These are phyloP conservation scores for Leishmania braziliensis DNA, from an alignment of 208 protist species.

Conservation along the genomic window DNA sequence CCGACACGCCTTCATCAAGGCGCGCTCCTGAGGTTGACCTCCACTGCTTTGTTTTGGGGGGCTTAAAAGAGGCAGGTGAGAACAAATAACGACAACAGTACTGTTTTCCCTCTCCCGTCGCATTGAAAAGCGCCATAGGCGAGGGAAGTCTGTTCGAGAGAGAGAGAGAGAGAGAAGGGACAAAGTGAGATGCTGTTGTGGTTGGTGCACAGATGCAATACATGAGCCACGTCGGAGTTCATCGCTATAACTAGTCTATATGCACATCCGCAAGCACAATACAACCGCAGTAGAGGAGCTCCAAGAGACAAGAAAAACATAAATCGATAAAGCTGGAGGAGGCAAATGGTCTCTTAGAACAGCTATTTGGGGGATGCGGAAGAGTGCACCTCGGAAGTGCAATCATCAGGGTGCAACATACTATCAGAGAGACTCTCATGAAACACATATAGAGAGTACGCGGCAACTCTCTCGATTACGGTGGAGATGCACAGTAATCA, in stretches of 20 bases:
- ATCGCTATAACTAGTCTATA: not conserved
- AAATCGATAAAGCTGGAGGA: not conserved
- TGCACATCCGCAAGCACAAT: not conserved
- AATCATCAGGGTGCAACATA: not conserved
- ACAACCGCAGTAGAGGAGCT: not conserved
- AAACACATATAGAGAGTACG: not conserved
- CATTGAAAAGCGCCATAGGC: not conserved
- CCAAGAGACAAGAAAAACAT: no score
- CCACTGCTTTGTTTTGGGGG: not conserved
- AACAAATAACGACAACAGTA: no score
- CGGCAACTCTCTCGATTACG: not conserved
- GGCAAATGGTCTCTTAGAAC: not conserved
- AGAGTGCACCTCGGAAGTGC: not conserved
- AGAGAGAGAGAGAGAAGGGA: not conserved
- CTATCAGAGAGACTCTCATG: not conserved
- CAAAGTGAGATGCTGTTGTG: not conserved
- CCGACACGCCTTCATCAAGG: slow-evolving; percentile 36
- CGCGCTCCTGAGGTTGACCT: not conserved
- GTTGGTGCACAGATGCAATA: not conserved
- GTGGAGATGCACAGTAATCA: not conserved
- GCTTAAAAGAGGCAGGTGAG: not conserved
- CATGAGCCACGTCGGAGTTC: not conserved
- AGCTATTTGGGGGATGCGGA: not conserved
- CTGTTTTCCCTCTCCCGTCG: not conserved
- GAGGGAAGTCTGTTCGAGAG: not conserved